phyloP scores from a whole-genome alignment of 2,329 filamentous ascomycete species.

The Colletotrichum plurivorum region DNA sequence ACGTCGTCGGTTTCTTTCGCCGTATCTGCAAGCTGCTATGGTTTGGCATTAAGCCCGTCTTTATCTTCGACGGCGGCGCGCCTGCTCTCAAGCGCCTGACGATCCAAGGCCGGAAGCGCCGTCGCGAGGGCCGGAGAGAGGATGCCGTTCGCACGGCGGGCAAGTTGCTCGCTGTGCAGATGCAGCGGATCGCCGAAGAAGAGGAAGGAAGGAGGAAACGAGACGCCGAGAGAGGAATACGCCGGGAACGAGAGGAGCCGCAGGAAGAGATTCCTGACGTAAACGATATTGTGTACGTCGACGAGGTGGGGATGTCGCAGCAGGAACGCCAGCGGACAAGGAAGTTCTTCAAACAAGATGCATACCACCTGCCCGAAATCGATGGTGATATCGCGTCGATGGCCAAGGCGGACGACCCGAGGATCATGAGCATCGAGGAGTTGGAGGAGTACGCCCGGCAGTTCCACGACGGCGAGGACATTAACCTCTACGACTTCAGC shows the following conservation, averaged over 20 bases:
- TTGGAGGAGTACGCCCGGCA: conserved; percentile 94
- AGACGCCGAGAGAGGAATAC: conserved; percentile 59
- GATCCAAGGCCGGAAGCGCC: conserved; percentile 81
- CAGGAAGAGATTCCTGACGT: conserved; percentile 78
- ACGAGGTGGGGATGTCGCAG: conserved; percentile 86
- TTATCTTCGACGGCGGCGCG: conserved; percentile 97
- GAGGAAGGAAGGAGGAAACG: conserved; percentile 77
- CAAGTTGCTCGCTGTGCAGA: conserved; percentile 92
- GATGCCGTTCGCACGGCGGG: conserved; percentile 94
- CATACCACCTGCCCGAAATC: conserved; percentile 93
- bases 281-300: conserved; percentile 86
- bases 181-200: conserved; percentile 91
- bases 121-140: conserved; percentile 89
- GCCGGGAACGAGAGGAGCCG: conserved; percentile 61
- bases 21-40: conserved; percentile 98
- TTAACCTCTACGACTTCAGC: conserved; percentile 94
- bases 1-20: conserved; percentile 97
- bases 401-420: conserved; percentile 91
- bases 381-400: conserved; percentile 85
- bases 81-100: conserved; percentile 93
- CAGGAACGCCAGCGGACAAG: conserved; percentile 81
- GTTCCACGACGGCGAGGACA: conserved; percentile 92
- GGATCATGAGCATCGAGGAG: conserved; percentile 97
- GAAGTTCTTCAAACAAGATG: conserved; percentile 91
- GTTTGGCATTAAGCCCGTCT: conserved; percentile 96